A percentile compares a stretch with the other conserved stretches of the same genome.
Conservation (phyloP, 768 basidiomycete species). For the Lentinula lateritia region DNA sequence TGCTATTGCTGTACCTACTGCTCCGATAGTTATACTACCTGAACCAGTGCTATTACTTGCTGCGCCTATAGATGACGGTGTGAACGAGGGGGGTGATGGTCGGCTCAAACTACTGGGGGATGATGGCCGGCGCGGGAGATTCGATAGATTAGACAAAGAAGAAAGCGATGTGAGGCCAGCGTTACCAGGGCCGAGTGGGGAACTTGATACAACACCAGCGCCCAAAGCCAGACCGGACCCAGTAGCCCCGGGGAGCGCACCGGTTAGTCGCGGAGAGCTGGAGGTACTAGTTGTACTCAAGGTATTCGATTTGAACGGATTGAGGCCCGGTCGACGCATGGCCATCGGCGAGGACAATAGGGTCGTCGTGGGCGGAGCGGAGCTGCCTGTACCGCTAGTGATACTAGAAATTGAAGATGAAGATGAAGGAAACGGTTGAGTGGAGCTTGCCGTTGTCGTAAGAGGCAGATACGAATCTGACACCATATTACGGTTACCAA, state of each 20-base stretch:
- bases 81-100: conserved; percentile 13
- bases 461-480: conserved; percentile 5
- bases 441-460: conserved; percentile 6
- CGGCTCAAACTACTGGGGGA: conserved; percentile 17
- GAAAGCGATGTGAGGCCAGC: not conserved
- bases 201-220: not conserved
- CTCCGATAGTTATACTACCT: conserved; percentile 10
- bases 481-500: not conserved
- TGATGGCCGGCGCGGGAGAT: conserved; percentile 17
- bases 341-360: conserved; percentile 16
- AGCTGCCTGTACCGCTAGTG: not conserved
- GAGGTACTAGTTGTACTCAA: conserved; percentile 18
- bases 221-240: not conserved
- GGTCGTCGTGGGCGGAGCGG: not conserved
- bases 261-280: not conserved
- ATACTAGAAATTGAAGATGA: not conserved
- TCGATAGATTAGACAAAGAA: conserved; percentile 4
- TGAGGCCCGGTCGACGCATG: conserved; percentile 26
- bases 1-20: conserved; percentile 5
- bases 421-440: not conserved
- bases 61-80: conserved; percentile 24
- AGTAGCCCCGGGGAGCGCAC: not conserved
- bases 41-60: conserved; percentile 16
- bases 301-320: conserved; percentile 36
- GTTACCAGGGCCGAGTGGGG: not conserved